Conservation (phyloP, 352 stramenopile genomes). For the Pythium apleroticum region DNA sequence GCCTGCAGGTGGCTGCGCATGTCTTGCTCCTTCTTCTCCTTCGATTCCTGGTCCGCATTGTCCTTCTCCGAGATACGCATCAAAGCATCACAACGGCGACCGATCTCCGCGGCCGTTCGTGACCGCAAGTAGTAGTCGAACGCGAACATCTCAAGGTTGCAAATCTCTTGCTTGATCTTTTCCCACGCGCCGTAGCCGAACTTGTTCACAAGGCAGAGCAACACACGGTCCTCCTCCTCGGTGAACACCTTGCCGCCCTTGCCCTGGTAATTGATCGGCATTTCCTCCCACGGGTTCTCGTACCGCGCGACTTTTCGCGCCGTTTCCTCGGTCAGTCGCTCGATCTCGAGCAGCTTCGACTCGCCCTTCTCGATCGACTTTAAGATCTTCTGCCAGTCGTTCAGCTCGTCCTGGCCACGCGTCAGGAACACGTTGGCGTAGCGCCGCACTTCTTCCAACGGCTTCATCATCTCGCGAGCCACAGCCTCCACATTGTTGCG, state of each 20-base stretch:
- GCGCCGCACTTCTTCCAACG: constrained; percentile 67
- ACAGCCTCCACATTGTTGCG: constrained; percentile 75
- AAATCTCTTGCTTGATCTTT: constrained; percentile 96
- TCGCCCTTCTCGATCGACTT: constrained; percentile 90
- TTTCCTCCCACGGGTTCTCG: constrained; percentile 82
- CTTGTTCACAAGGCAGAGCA: constrained; percentile 96
- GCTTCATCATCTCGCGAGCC: constrained; percentile 82
- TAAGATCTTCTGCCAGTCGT: constrained; percentile 81
- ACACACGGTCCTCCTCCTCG: constrained; percentile 97
- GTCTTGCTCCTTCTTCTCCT: constrained; percentile 78
- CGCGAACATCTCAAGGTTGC: constrained; percentile 89
- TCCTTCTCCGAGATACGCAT: constrained; percentile 96
- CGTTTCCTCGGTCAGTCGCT: constrained; percentile 76
- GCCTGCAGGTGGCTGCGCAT: constrained; percentile 55
- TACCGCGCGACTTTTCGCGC: constrained; percentile 75
- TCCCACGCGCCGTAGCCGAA: constrained; percentile 97
- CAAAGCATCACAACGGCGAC: constrained; percentile 93
- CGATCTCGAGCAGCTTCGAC: constrained; percentile 85
- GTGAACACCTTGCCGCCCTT: constrained; percentile 93
- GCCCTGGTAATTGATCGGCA: constrained; percentile 89
- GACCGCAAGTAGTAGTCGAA: constrained; percentile 99
- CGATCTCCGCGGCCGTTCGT: constrained; percentile 93
- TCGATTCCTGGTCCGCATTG: constrained; percentile 79
- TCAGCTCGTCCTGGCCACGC: constrained; percentile 69
- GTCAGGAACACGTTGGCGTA: constrained; percentile 71